These are phyloP conservation scores for Emydomyces testavorans DNA, from an alignment of 2,329 filamentous ascomycete species.

Conservation along the genomic window DNA sequence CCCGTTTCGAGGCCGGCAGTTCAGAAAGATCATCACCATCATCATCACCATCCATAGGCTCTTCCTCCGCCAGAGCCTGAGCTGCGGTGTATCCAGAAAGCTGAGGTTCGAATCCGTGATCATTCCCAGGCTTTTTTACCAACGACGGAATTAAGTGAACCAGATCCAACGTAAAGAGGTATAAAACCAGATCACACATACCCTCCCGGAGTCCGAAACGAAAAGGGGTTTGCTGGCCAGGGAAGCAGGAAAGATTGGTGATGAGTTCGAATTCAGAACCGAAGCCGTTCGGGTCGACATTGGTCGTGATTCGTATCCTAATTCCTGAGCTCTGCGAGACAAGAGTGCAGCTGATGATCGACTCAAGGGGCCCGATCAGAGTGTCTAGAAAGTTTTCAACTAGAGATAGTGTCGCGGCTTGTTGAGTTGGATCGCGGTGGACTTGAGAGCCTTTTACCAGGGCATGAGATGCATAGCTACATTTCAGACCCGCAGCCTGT, in stretches of 20 bases:
- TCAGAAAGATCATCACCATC: neutral
- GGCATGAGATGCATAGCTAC: conserved; percentile 21
- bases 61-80: neutral
- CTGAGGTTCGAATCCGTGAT: neutral
- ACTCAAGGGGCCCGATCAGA: conserved; percentile 36
- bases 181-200: conserved; percentile 26
- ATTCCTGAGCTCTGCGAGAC: conserved; percentile 27
- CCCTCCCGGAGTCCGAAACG: conserved; percentile 27
- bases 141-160: conserved; percentile 24
- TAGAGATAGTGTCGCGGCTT: conserved; percentile 11
- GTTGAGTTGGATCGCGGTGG: neutral
- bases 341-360: conserved; percentile 31
- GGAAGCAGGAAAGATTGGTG: conserved; percentile 24
- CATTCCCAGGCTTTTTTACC: neutral
- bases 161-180: conserved; percentile 32
- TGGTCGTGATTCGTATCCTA: conserved; percentile 30
- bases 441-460: neutral
- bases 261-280: conserved; percentile 32
- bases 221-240: conserved; percentile 22
- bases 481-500: conserved; percentile 25
- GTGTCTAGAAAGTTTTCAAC: conserved; percentile 34
- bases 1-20: neutral
- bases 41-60: neutral
- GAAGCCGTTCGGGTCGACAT: conserved; percentile 23
- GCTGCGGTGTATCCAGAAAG: neutral